These are phyloP conservation scores for Parsonsia alboflavescens DNA, from an alignment of 257 asterid species.

Conservation along the genomic window DNA sequence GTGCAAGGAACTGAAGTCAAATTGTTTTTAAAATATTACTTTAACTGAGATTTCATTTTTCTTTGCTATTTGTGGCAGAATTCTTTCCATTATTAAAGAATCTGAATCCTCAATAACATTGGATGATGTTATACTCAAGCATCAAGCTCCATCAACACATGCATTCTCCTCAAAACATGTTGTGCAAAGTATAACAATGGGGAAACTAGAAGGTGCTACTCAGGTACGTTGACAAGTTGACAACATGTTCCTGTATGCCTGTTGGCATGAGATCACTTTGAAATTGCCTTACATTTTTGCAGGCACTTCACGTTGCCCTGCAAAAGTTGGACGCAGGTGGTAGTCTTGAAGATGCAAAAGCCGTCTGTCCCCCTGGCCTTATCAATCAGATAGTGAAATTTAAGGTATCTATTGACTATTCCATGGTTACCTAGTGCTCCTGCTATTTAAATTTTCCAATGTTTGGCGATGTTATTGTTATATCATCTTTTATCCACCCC, in stretches of 20 bases:
- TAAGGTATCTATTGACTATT: constrained; percentile 59
- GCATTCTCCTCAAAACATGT: constrained; percentile 29
- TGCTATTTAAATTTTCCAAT: neutral
- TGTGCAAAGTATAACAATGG: constrained; percentile 52
- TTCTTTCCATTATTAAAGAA: constrained; percentile 44
- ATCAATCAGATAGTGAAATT: constrained; percentile 64
- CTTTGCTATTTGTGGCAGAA: constrained; percentile 27
- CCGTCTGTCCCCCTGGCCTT: constrained; percentile 65
- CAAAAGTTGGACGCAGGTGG: constrained; percentile 64
- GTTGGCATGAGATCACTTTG: neutral
- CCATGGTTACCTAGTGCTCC: neutral
- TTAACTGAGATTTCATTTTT: neutral
- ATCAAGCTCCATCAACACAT: constrained; percentile 49
- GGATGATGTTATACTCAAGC: constrained; percentile 33
- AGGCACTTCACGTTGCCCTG: constrained; percentile 73
- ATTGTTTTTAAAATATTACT: neutral
- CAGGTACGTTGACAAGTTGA: constrained; percentile 43
- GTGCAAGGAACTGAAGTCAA: neutral
- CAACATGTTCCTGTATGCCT: neutral
- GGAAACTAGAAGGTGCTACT: constrained; percentile 68
- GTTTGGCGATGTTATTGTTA: neutral
- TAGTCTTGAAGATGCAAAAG: constrained; percentile 70
- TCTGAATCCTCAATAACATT: constrained; percentile 55
- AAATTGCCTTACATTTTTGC: constrained; percentile 19
- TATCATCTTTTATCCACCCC: neutral